Base-by-base conservation (phyloP, 2,329 filamentous ascomycete species). In the Teratosphaeria zuluensis region DNA sequence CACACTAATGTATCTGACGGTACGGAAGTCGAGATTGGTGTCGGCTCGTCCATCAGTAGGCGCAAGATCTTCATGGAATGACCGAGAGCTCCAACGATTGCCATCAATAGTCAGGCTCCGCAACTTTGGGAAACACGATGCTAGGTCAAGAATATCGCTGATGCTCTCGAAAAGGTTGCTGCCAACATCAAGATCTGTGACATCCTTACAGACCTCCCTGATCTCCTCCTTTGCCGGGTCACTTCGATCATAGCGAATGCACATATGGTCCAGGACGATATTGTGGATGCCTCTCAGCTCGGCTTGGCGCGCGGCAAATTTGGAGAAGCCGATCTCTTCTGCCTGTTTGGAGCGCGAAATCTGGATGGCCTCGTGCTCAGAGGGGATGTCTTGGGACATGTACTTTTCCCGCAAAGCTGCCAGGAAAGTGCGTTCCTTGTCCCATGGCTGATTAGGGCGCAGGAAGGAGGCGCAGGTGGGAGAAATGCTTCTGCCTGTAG, bases 301-400 rank as follows among this genome's bases (percentile, higher is more conserved):
- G 65, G 91, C 87, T 68, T 95, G 85, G 73, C 92, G 84, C 64
- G 82, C 82, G 51, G 88, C 84, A 64, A 96, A 90, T 78, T 96
- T 96, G 65, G 95, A 91, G 66, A 97, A 97, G 32, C 94, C 94
- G 35, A 97, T 84, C 75, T 97, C 92, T 75, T 97, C 88, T 4
- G 90, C 92, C 19, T 92, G 82, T 74, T 97, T 97, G 42, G 81
- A 80, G 74, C 52, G 28, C 14, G 89, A 75, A 78, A 95, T 80
- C 80, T 87, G 76, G 62, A 95, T 87, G 54, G 83, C 78, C 55
- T 80, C 78, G 7, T 68, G 63, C 16, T 68, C 67, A 60, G 65
- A 53, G 33, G 55, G 46, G 64, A 67, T 56, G 28, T 63, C 60
- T 57, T 76, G 68, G 46, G 75, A 72, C 3, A 87, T 89, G 72